Evolutionary conservation across 371 early-diverging fungal genomes (phyloP), one percentile per base, ranked within the genome.

Genomic region (Mortierella sp.): DNA sequence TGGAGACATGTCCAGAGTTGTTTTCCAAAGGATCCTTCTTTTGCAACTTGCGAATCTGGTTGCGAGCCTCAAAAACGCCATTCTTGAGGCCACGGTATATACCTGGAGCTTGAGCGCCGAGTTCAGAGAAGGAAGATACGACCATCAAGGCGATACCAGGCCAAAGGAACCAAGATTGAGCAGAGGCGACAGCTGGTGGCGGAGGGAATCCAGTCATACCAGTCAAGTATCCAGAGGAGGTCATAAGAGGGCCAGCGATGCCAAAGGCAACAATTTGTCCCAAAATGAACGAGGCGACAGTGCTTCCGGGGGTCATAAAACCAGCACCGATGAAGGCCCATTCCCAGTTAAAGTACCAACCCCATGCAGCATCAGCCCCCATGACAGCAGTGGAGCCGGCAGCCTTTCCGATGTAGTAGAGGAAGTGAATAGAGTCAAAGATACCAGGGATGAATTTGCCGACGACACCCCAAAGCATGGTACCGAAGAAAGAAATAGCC

Each of bases 91-190:
- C 90, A 75, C 83, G 85, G 87, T 85, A 86, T 26, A 91, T 61
- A 3, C 86, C 67, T n/a, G 84, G 78, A 60, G 88, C 68, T 24
- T 65, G 62, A 18, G 84, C 76, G 62, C 85, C 78, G 47, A 93
- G 83, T 79, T 93, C 93, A 16, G 92, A 74, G 74, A 93, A 90
- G 18, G 91, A 84, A 55, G 90, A 75, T 51, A 89, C 75, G 22
- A 92, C 85, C 93, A 94, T 92, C 63, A 93, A 83, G 20, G 88
- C 88, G 69, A 94, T 87, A 80, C 94, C 94, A 16, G 93, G 93
- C 93, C 90, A 90, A 61, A 90, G 78, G 84, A 88, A 90, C 87
- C 87, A 88, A 39, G 83, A 75, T 22, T 87, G 85, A 39, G 87
- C 85, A 37, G 88, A 87, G 37, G 66, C 83, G 47, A 87, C 84